A percentile compares a stretch with the other conserved stretches of the same genome.
Evolutionary conservation across 345 rosid species (phyloP).

Genomic region (Diplotaxis tenuifolia): DNA sequence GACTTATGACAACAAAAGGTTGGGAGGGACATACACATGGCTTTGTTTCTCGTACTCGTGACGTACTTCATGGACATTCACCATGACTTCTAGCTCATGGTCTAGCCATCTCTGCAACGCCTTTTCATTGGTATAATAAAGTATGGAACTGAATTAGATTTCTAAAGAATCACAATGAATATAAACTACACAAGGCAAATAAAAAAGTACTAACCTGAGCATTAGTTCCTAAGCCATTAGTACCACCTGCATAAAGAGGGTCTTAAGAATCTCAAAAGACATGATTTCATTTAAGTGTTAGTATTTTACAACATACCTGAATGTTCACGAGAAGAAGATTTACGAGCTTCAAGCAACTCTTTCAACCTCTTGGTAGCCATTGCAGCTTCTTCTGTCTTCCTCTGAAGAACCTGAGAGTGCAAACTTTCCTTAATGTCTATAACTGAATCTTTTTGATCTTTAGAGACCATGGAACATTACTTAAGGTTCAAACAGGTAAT

Average conservation of each 20-base stretch:
- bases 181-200: background rate
- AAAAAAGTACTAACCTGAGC: constrained; percentile 61
- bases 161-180: constrained; percentile 9
- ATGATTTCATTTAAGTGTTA: too few species aligned
- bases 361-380: constrained; percentile 96
- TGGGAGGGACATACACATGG: constrained; percentile 78
- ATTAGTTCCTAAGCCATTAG: constrained; percentile 72
- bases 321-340: constrained; percentile 75
- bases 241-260: constrained; percentile 44
- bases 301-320: too few species aligned
- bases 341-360: constrained; percentile 96
- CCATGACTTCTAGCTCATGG: constrained; percentile 97
- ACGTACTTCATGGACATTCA: constrained; percentile 98
- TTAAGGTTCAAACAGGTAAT: background rate
- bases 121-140: constrained; percentile 75
- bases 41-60: constrained; percentile 95
- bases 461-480: background rate
- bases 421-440: constrained; percentile 19
- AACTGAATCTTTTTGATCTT: background rate
- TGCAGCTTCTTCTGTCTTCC: constrained; percentile 99
- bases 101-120: constrained; percentile 92
- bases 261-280: too few species aligned
- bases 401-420: constrained; percentile 84
- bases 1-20: background rate
- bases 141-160: constrained; percentile 14